Conservation (phyloP, 2,329 filamentous ascomycete genomes). For the Aspergillus ustus region DNA sequence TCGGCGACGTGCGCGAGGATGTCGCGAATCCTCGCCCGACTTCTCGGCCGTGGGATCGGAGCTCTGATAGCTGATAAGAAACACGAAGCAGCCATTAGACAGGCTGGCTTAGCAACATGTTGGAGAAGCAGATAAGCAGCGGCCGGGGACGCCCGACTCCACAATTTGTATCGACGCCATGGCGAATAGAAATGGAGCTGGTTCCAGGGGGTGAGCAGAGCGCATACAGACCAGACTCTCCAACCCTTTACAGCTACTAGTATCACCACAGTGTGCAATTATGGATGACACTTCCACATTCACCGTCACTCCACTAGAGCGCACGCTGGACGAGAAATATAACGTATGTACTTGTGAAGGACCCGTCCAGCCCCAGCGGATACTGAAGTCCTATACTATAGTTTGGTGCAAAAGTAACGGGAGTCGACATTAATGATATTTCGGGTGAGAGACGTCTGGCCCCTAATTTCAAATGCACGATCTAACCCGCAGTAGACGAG, state of each 20-base stretch:
- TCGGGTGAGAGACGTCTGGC: not conserved
- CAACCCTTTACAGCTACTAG: too few relatives aligned
- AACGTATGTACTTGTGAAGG: not conserved
- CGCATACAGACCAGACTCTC: too few relatives aligned
- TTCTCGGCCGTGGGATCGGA: not conserved
- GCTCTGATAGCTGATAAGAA: too few relatives aligned
- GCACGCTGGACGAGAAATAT: not conserved
- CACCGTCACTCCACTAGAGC: not conserved
- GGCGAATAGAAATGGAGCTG: not conserved
- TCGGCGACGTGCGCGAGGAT: not conserved
- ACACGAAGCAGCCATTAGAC: too few relatives aligned
- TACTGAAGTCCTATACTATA: not conserved
- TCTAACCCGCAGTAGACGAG: not conserved
- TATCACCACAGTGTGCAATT: not conserved
- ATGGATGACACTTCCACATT: not conserved
- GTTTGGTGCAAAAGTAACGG: constrained; percentile 4
- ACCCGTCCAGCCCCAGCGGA: not conserved
- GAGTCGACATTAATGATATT: not conserved
- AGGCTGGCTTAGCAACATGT: too few relatives aligned
- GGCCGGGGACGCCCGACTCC: constrained; percentile 2
- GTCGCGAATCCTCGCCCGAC: too few relatives aligned
- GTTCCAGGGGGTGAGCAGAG: not conserved
- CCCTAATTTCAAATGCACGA: not conserved
- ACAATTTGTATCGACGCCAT: not conserved
- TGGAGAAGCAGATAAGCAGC: not conserved